phyloP scores from a whole-genome alignment of 83 land plant species.

The Diphasiastrum complanatum region DNA sequence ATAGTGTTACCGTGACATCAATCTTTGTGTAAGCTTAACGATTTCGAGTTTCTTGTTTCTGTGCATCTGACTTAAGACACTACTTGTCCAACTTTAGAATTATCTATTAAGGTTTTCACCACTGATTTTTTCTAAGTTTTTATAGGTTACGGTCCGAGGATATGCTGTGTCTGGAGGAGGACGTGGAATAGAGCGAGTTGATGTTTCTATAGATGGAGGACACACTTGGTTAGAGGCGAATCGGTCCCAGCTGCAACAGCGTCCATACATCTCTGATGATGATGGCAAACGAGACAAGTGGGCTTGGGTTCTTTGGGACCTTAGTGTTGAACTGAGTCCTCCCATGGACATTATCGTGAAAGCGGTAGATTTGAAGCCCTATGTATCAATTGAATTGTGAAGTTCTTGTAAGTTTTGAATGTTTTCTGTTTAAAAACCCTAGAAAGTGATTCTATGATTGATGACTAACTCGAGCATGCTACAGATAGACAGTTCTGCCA shows the following conservation, averaged over 20 bases:
- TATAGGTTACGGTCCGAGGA: conserved; percentile 65
- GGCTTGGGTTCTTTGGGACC: conserved; percentile 91
- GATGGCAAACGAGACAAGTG: conserved; percentile 52
- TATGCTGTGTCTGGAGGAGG: conserved; percentile 98
- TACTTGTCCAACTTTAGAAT: no score
- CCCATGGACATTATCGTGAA: conserved; percentile 69
- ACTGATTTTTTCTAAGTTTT: no score
- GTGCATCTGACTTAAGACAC: no score
- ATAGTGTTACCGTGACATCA: no score
- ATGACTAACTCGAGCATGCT: background rate
- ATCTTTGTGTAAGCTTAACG: no score
- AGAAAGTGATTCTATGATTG: background rate
- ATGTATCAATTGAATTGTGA: conserved; percentile 19
- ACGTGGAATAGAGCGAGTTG: conserved; percentile 94
- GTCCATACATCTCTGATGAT: conserved; percentile 45
- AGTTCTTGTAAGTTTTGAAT: background rate
- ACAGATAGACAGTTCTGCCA: conserved; percentile 86
- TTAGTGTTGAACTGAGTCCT: conserved; percentile 35
- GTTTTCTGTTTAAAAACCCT: background rate
- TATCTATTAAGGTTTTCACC: no score
- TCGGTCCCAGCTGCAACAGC: conserved; percentile 7
- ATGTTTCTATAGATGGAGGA: conserved; percentile 86
- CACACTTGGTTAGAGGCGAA: conserved; percentile 84
- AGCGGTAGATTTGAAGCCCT: no score
- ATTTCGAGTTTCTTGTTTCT: no score